Conservation (phyloP, 225 moss, liverwort and hornwort genomes). For the Neckera pumila region DNA sequence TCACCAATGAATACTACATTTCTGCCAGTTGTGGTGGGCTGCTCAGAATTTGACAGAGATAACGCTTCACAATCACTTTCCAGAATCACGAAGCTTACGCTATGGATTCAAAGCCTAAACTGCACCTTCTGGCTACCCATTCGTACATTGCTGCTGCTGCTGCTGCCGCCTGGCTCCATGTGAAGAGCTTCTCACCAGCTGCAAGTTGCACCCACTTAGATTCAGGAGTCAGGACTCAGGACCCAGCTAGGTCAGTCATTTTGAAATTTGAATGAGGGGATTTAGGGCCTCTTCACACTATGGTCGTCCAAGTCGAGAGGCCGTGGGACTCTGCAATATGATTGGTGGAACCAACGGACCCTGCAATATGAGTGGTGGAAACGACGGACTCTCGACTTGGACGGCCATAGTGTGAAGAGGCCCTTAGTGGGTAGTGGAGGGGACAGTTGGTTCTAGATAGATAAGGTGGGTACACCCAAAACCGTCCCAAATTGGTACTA, state of each 20-base stretch:
- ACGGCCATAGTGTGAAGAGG: too few relatives aligned
- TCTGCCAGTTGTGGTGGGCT: constrained; percentile 54
- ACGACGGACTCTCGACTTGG: too few relatives aligned
- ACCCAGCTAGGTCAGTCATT: neutral
- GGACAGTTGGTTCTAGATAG: neutral
- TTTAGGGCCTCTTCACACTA: too few relatives aligned
- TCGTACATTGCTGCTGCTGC: neutral
- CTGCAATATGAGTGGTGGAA: too few relatives aligned
- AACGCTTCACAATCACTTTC: neutral
- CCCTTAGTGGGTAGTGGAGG: neutral
- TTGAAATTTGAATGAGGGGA: neutral
- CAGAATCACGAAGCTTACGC: too few relatives aligned
- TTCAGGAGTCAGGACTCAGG: neutral
- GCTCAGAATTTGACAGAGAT: neutral
- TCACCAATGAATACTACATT: constrained; percentile 28
- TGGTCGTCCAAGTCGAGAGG: too few relatives aligned
- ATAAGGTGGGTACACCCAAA: too few relatives aligned
- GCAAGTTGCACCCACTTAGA: neutral
- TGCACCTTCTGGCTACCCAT: neutral
- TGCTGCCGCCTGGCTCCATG: neutral
- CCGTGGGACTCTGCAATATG: too few relatives aligned
- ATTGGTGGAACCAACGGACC: too few relatives aligned
- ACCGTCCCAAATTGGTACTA: too few relatives aligned
- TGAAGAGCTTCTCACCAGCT: neutral
- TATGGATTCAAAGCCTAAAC: neutral